Evolutionary conservation across 2,329 filamentous ascomycete genomes (phyloP), one percentile per base, ranked within the genome.

Genomic region (Colletotrichum incanum): DNA sequence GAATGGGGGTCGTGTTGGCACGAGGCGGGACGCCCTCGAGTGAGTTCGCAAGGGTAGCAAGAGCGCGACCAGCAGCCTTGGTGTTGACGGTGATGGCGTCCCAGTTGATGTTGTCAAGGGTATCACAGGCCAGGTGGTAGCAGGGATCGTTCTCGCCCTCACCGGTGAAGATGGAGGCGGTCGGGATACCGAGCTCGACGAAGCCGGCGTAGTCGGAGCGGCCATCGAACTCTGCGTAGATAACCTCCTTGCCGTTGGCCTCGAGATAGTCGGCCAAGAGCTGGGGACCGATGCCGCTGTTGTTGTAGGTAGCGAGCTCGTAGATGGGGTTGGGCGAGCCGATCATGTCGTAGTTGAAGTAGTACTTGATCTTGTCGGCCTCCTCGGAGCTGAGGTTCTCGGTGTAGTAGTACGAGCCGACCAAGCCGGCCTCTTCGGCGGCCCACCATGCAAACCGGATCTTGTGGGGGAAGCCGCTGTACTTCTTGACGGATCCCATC

Each of bases 281-380:
- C 41, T 77, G 63, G n/a, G 82, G 81, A 20, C 82, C 84, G 39
- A 78, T 70, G 8, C 78, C 83, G 14, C 77, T 80, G 74, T 82
- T 80, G 47, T 82, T 78, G 65, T 85, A 83, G 3, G 86, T 79
- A 54, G 75, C 76, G 2, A 73, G 28, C 67, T 73, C 67, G 75
- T 80, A 86, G 47, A 76, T 74, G 14, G 84, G 81, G 16, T 77
- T 75, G 1, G 79, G 78, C 7, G 83, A 85, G 6, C 80, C 84
- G 69, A 93, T 91, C 92, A 93, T 93, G 80, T 93, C 91, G 76
- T 91, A 92, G 82, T 93, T 92, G 78, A 93, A 88, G 82, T 92
- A 91, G 45, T 93, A 88, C 5, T 87, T 85, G 76, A 93, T 90
- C 80, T 89, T 90, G 72, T 88, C 83, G 1, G 80, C 79, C 34